A percentile compares a stretch with the other conserved stretches of the same genome.
phyloP scores from a whole-genome alignment of 305 asterid species.

The Fraxinus angustifolia region DNA sequence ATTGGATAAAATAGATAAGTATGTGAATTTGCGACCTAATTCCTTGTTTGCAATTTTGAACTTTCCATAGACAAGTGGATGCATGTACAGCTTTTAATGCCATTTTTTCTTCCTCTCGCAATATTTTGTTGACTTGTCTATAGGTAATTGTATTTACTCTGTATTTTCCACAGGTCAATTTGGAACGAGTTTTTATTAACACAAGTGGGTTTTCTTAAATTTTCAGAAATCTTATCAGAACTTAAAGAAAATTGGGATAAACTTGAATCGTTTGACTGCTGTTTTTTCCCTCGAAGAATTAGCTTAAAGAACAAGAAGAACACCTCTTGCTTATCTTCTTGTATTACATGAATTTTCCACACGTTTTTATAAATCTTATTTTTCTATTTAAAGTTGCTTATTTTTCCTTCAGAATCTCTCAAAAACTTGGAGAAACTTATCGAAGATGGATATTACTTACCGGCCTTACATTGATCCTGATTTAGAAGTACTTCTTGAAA shows the following conservation, averaged over 20 bases:
- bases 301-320: not conserved
- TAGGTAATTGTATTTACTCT: too few relatives aligned
- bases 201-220: conserved; percentile 9
- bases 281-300: not conserved
- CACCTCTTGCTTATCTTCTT: not conserved
- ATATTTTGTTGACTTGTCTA: too few relatives aligned
- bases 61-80: not conserved
- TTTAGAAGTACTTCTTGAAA: conserved; percentile 54
- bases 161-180: not conserved
- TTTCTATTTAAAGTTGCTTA: not conserved
- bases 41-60: not conserved
- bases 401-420: not conserved
- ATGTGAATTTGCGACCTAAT: not conserved
- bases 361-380: not conserved
- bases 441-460: conserved; percentile 53
- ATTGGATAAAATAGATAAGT: not conserved
- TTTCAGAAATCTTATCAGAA: conserved; percentile 26
- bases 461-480: conserved; percentile 63
- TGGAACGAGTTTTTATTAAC: not conserved
- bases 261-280: not conserved
- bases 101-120: too few relatives aligned
- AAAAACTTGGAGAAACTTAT: conserved; percentile 4
- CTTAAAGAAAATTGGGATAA: not conserved
- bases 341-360: not conserved
- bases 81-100: not conserved